Conservation (phyloP, 1,284 basidiomycete species). For the Austroboletus novae-zelandiae region DNA sequence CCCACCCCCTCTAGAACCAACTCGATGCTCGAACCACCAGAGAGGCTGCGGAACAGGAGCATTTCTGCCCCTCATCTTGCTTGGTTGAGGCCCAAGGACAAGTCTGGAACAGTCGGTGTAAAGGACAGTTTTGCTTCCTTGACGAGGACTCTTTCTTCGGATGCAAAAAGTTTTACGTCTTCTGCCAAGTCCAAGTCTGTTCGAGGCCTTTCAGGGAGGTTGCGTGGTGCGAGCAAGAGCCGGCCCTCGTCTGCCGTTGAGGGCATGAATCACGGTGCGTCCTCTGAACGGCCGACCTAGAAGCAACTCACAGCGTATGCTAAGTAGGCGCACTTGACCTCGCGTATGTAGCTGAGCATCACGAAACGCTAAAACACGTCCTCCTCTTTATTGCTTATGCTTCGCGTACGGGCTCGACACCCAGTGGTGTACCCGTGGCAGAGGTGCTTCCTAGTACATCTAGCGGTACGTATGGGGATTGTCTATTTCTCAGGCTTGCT, state of each 20-base stretch:
- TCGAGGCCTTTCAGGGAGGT: slow-evolving; percentile 21
- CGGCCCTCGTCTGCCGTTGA: slow-evolving; percentile 15
- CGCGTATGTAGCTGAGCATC: slow-evolving; percentile 78
- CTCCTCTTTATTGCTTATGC: slow-evolving; percentile 52
- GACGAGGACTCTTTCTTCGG: slow-evolving; percentile 17
- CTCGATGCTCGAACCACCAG: slow-evolving; percentile 21
- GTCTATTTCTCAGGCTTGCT: slow-evolving; percentile 55
- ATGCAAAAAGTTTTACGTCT: slow-evolving; percentile 6
- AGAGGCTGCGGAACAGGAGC: slow-evolving; percentile 54
- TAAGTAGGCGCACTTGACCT: slow-evolving; percentile 50
- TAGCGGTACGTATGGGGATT: slow-evolving; percentile 41
- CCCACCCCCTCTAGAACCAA: slow-evolving; percentile 5
- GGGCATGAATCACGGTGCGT: slow-evolving; percentile 20
- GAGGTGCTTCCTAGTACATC: slow-evolving; percentile 57
- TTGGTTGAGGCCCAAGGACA: slow-evolving; percentile 51
- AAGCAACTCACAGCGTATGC: neutral
- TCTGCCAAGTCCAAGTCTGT: slow-evolving; percentile 11
- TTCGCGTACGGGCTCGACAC: slow-evolving; percentile 26
- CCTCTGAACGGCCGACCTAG: neutral
- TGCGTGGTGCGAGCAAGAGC: slow-evolving; percentile 21
- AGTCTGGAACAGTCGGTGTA: neutral
- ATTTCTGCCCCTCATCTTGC: slow-evolving; percentile 69
- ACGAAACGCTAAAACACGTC: slow-evolving; percentile 76
- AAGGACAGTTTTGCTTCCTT: slow-evolving; percentile 14
- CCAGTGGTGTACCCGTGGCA: slow-evolving; percentile 38